Evolutionary conservation across 2,329 filamentous ascomycete species (phyloP).

Genomic region (Dryadomyces quercivorus): DNA sequence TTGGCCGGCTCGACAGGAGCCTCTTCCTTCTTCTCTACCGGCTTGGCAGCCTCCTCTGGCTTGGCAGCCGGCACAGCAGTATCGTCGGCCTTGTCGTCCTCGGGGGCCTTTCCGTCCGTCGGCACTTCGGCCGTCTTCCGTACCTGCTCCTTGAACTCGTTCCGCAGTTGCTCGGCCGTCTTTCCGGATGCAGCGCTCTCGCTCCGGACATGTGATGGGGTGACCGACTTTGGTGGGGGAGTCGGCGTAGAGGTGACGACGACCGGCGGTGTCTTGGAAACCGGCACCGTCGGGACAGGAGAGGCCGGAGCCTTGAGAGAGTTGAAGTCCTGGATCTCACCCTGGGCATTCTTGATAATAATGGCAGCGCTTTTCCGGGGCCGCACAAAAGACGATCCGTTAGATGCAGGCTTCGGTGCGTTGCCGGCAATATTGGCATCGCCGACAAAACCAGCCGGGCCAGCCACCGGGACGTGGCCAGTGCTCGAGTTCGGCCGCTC

Average conservation of each 20-base stretch:
- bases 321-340: constrained; percentile 62
- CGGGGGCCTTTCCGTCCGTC: constrained; percentile 17
- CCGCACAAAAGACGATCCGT: constrained; percentile 34
- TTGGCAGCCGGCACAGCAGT: neutral
- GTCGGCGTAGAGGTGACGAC: constrained; percentile 65
- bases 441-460: constrained; percentile 35
- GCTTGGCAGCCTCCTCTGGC: neutral
- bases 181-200: constrained; percentile 59
- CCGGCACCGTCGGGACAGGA: constrained; percentile 37
- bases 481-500: constrained; percentile 53
- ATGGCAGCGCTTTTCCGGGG: constrained; percentile 61
- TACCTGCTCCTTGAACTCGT: constrained; percentile 73
- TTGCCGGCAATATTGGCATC: constrained; percentile 29
- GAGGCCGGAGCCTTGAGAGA: constrained; percentile 46
- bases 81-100: constrained; percentile 10
- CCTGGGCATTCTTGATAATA: constrained; percentile 71
- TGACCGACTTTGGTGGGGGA: constrained; percentile 65
- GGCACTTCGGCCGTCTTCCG: constrained; percentile 28
- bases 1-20: neutral
- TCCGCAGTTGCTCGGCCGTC: constrained; percentile 68
- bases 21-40: constrained; percentile 1
- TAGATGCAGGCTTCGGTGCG: constrained; percentile 19
- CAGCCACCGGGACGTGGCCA: constrained; percentile 48
- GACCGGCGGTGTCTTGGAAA: constrained; percentile 49
- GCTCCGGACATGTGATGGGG: constrained; percentile 53